Base-by-base conservation (phyloP, 345 rosid genomes). In the Brassica incana region DNA sequence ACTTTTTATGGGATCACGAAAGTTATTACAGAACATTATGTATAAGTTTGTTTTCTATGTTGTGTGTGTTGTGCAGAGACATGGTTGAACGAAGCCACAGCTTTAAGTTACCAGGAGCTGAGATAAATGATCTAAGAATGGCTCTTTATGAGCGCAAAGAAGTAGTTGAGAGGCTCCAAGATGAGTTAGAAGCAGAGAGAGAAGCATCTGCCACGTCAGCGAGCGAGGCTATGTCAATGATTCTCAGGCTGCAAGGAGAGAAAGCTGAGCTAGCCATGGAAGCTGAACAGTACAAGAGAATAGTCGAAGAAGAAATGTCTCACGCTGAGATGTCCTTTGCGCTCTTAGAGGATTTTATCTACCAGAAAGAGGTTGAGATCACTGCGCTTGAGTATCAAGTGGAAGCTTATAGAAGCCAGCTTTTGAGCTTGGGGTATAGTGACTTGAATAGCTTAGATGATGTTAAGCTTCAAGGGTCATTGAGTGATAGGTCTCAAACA, bases 201-300 rank as follows among this genome's bases (percentile, higher is more conserved):
- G 99, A 95, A 79, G 88, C 99, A 29, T 78, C 99, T 0, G 78
- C 92, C 0, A 77, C 87, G 0, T 94, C 98, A 10, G 87, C 94
- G 0, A 91, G 85, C 6, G 99, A 92, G 78, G 93, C 99, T 10
- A 58, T 95, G 61, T 88, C 97, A 0, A 92, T 92, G 98, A 95
- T 95, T 18, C 77, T 92, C 72, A 88, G 93, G n/a, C 77, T 95
- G 73, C 99, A 95, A 82, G 90, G 86, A 15, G 98, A 95, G 77
- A 93, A 90, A 85, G 92, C 96, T 6, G 86, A 72, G 0, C 56
- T 95, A 33, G 83, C 86, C 68, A 85, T 92, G 98, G 98, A 95
- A 88, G 93, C 97, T 0, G 89, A 77, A 38, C 99, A 92, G 59
- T 95, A 91, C 73, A 90, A 90, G 85, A 89, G 99, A 80, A 78